Evolutionary conservation across 805 yeast species (phyloP).

Genomic region (Cyberlindnera maritima): DNA sequence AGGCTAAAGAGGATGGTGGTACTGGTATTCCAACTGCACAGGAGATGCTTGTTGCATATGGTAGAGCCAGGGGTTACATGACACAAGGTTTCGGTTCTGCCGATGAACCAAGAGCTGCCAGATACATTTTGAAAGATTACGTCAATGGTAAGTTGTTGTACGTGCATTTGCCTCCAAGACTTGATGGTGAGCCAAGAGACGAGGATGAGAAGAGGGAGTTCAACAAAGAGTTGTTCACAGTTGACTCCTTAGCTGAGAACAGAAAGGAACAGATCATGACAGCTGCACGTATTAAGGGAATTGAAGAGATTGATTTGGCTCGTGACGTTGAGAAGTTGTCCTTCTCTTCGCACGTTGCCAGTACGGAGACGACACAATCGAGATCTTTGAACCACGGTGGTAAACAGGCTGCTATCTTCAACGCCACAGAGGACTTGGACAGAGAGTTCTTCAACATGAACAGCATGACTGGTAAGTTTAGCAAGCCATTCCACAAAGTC

Average conservation of each 20-base stretch:
- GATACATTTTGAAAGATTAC: constrained; percentile 90
- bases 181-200: constrained; percentile 42
- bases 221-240: constrained; percentile 70
- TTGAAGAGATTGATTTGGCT: constrained; percentile 58
- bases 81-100: constrained; percentile 97
- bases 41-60: constrained; percentile 87
- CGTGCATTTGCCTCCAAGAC: constrained; percentile 84
- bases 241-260: constrained; percentile 63
- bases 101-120: constrained; percentile 91
- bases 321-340: constrained; percentile 69
- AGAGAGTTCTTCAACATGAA: constrained; percentile 78
- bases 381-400: constrained; percentile 71
- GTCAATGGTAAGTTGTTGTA: constrained; percentile 87
- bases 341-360: constrained; percentile 74
- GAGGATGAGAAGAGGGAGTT: constrained; percentile 59
- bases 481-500: constrained; percentile 70
- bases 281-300: constrained; percentile 58
- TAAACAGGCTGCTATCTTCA: constrained; percentile 72
- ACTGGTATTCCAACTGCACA: constrained; percentile 85
- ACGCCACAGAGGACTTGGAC: constrained; percentile 82
- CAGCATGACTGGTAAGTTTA: constrained; percentile 57
- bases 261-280: constrained; percentile 68
- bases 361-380: constrained; percentile 42
- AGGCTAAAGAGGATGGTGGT: constrained; percentile 83
- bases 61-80: constrained; percentile 95